phyloP scores from a whole-genome alignment of 1,284 basidiomycete species.

The Naganishia sp. region DNA sequence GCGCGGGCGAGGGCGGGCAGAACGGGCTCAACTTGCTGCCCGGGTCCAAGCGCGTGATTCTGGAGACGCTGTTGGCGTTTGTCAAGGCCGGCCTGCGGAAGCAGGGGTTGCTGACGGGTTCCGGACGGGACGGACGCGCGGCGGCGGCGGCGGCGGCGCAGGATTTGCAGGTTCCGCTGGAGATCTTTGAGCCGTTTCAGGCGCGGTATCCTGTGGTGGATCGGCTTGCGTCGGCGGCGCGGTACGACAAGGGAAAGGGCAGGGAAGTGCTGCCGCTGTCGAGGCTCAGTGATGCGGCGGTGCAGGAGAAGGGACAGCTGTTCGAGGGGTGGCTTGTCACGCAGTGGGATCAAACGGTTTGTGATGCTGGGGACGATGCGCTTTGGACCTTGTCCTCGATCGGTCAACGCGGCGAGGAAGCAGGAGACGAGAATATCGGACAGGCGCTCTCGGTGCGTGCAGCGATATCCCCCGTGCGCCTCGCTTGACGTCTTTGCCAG shows the following conservation, averaged over 20 bases:
- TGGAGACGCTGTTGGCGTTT: conserved; percentile 47
- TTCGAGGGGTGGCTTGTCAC: conserved; percentile 24
- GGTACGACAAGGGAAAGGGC: conserved; percentile 3
- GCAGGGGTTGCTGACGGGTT: conserved; percentile 6
- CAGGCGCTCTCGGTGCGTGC: conserved; percentile 15
- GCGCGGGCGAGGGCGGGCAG: conserved; percentile 45
- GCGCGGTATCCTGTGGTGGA: conserved; percentile 1
- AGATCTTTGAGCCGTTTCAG: conserved; percentile 28
- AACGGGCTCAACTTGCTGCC: conserved; percentile 43
- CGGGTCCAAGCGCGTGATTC: conserved; percentile 44
- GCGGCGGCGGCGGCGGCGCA: conserved; percentile 5
- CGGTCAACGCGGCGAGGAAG: conserved; percentile 1
- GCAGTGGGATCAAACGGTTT: not conserved
- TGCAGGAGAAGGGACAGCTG: not conserved
- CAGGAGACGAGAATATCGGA: conserved; percentile 4
- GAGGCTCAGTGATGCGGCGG: not conserved
- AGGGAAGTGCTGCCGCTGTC: conserved; percentile 3
- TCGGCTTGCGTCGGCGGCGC: not conserved
- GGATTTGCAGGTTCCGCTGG: conserved; percentile 26
- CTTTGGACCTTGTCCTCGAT: conserved; percentile 2
- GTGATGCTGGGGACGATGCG: not conserved
- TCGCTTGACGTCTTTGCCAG: conserved; percentile 27
- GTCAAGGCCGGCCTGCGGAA: conserved; percentile 34
- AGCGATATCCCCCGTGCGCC: conserved; percentile 5
- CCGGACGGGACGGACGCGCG: not conserved